Base-by-base conservation (phyloP, 1,139 yeast species). In the Geotrichum histeridarum region DNA sequence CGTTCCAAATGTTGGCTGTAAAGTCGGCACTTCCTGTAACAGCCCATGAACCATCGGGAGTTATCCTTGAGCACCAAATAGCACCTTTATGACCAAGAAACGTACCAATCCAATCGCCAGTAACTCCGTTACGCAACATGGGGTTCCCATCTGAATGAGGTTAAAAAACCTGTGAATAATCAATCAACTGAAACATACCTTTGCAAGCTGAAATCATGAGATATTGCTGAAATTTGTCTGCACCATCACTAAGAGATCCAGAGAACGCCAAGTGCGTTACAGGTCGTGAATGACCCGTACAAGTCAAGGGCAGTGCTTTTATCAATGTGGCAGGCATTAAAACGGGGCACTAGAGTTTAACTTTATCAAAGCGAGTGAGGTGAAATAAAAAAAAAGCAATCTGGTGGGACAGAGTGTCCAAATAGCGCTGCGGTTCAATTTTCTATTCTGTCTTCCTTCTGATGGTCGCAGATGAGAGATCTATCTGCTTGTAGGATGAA, bases 61-160 rank as follows among this genome's bases (percentile, higher is more conserved):
- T 64, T 38, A 71, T 51, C 22, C 69, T 57, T n/a, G 71, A 64
- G 50, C 72, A 67, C 72, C 73, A 69, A 6, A 67, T 67, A 5
- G 74, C 73, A 4, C 74, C 74, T 51, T 70, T 69, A 52, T 71
- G 74, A 11, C 74, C 74, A 8, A 70, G 56, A 53, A 66, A 71
- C 4, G 74, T 70, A 35, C 74, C 74, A 35, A 71, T 62, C 74
- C 74, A 71, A 57, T 71, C 74, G 1, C 74, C 74, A 12, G 73
- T 70, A 22, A 66, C 64, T 0, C 74, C 74, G 50, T 70, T 68
- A 32, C 74, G 60, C 9, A 71, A 63, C 63, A 71, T 70, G n/a
- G 74, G 73, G 35, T 68, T 63, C 3, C 74, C 73, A 57, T 71
- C 74, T 65, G 37, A 37, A 27, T 32, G n/a, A 30, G 11, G 18